Percentiles rank a stretch among this genome's conserved stretches.
Evolutionary conservation across 2,329 filamentous ascomycete species (phyloP).

Genomic region (Cercospora sp.): DNA sequence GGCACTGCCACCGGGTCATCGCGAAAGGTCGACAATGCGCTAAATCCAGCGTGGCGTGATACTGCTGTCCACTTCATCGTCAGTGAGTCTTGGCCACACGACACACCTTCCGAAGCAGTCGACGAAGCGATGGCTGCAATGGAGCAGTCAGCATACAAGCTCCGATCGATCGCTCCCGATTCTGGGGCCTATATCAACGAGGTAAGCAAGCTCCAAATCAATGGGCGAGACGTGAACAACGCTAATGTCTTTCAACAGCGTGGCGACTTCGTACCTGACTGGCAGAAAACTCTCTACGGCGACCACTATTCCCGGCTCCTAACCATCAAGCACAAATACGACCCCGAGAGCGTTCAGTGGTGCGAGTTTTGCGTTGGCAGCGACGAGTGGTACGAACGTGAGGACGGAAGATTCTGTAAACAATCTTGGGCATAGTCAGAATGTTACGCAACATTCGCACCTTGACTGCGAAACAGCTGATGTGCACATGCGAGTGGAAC

Average conservation of each 20-base stretch:
- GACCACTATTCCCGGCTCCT: conserved; percentile 15
- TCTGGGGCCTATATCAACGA: conserved; percentile 47
- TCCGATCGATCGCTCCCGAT: conserved; percentile 41
- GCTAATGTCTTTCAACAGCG: background rate
- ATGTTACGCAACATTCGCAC: background rate
- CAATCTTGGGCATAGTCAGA: background rate
- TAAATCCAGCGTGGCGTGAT: conserved; percentile 13
- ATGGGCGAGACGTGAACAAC: background rate
- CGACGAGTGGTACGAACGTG: conserved; percentile 10
- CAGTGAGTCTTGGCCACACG: background rate
- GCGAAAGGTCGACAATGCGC: conserved; percentile 1
- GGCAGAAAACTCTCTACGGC: conserved; percentile 19
- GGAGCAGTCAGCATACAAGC: conserved; percentile 28
- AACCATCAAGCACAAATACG: conserved; percentile 22
- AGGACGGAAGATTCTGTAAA: conserved; percentile 13
- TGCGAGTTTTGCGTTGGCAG: conserved; percentile 13
- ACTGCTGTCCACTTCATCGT: conserved; percentile 6
- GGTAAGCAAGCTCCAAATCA: conserved; percentile 13
- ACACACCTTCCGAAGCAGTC: background rate
- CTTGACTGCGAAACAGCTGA: too few species aligned
- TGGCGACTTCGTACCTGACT: conserved; percentile 4
- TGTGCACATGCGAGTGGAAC: too few species aligned
- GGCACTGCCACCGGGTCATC: background rate
- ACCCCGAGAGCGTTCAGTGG: conserved; percentile 19
- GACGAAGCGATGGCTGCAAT: background rate